Evolutionary conservation across 148 eudicot genomes (phyloP), one percentile per base, ranked within the genome.

Genomic region (Persicaria tinctoria): DNA sequence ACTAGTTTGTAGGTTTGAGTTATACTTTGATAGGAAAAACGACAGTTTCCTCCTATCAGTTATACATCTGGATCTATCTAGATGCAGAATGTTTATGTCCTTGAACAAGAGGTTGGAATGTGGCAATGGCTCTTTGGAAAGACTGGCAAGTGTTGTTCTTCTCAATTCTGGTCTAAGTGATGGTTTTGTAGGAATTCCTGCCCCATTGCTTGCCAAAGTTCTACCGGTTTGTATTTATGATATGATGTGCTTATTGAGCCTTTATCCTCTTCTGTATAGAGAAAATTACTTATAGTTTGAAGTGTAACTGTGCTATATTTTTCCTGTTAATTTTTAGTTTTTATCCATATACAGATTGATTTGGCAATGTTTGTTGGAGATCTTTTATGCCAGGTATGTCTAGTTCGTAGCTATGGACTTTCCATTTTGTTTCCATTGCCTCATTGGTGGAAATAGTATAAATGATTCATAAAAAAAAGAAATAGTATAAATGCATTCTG

Each of bases 121-220:
- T 91, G 93, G 98, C 97, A 94, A 81, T 94, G 97, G 97, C 75
- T 94, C 72, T 87, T 94, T 74, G 98, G 97, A 76, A 94, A 90
- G 88, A 84, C 81, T 80, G 82, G 85, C 88, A 74, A 90, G 89
- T 86, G 85, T 89, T 73, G 86, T 88, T 81, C 82, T 94, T 73
- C 83, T 76, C 57, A 91, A 94, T 89, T 78, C 89, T 68, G 91
- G 97, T 63, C 59, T 87, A 16, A 81, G 72, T 75, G 98, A 94
- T 81, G 98, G 93, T 45, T 94, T 91, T 85, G 97, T 90, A 78
- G 98, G 98, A 60, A 81, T 94, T 73, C 92, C 98, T 80, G 96
- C 97, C 38, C 97, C 97, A n/a, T 88, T 92, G 56, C 85, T 94
- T 75, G 97, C 96, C 75, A 87, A 90, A 87, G 88, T 91, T 80